phyloP scores from a whole-genome alignment of 2,329 filamentous ascomycete genomes.

The Penicillium sp. region DNA sequence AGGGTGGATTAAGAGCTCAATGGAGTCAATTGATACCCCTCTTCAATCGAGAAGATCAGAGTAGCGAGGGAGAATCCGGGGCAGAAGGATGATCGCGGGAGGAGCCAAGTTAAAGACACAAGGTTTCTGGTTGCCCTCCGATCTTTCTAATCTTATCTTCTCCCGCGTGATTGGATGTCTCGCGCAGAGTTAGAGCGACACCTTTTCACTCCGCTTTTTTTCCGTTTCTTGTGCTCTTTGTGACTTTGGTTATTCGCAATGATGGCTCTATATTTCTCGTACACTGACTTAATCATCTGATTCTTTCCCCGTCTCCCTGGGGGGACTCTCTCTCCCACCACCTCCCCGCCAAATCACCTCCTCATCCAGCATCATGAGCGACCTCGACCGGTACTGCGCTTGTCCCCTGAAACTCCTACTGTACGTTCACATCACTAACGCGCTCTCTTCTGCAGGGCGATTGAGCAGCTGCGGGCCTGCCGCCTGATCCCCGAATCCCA shows the following conservation, averaged over 20 bases:
- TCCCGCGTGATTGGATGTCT: conserved; percentile 26
- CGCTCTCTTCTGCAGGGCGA: conserved; percentile 59
- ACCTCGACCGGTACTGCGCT: conserved; percentile 74
- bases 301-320: conserved; percentile 2
- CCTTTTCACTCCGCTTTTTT: conserved; percentile 1
- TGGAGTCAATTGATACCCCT: conserved; percentile 5
- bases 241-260: conserved; percentile 13
- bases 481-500: conserved; percentile 92
- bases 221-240: not conserved
- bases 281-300: conserved; percentile 14
- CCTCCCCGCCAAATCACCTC: conserved; percentile 7
- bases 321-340: conserved; percentile 7
- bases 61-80: conserved; percentile 4
- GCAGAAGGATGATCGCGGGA: conserved; percentile 4
- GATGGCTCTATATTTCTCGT: conserved; percentile 16
- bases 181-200: conserved; percentile 11
- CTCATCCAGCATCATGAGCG: conserved; percentile 63
- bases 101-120: conserved; percentile 4
- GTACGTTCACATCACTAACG: conserved; percentile 11
- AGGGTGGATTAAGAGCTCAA: conserved; percentile 8
- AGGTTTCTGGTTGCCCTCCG: conserved; percentile 35
- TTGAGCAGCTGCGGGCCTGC: conserved; percentile 90
- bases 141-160: conserved; percentile 45
- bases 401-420: not conserved
- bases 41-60: not conserved